Evolutionary conservation across 371 early-diverging fungal genomes (phyloP), one percentile per base, ranked within the genome.

Genomic region (Scutellospora calospora): DNA sequence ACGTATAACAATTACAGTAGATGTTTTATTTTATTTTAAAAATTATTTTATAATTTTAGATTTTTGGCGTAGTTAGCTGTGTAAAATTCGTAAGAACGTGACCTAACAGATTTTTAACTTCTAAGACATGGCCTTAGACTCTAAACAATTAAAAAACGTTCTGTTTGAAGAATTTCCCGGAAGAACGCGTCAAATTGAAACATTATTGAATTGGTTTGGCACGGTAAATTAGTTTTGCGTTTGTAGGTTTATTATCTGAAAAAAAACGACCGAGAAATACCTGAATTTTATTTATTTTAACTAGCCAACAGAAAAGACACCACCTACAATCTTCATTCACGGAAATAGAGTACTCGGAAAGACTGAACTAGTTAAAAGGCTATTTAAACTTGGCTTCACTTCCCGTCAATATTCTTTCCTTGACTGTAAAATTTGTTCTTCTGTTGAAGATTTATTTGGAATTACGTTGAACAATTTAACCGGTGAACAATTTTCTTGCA

Each of bases 341-440:
- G 78, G 78, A 27, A 33, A 78, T 59, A 45, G 35, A 38, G 41
- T 65, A 27, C 49, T 78, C 29, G 78, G 78, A 31, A 78, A 78
- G 49, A 78, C 78, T n/a, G 59, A 60, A 27, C 29, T 78, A 29
- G 27, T 78, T n/a, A 60, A 78, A 38, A 45, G 31, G 14, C 62
- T 78, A 0, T 63, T 78, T 20, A 51, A 41, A 5, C 63, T 49
- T 14, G 51, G 45, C 1, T 59, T 78, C 6, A 35, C 78, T 22
- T 14, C 66, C 8, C 25, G 18, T 20, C 63, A 78, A 5, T 78
- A 49, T 65, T 45, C 78, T 6, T 65, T 78, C 29, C n/a, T 78
- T 6, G 38, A 78, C 14, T 78, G 78, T 65, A 49, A n/a, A 16
- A 22, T 65, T 31, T 63, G 65, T 3, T 65, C n/a, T 18, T 20